Conservation (phyloP, 805 yeast genomes). For the Candida taoyuanica region DNA sequence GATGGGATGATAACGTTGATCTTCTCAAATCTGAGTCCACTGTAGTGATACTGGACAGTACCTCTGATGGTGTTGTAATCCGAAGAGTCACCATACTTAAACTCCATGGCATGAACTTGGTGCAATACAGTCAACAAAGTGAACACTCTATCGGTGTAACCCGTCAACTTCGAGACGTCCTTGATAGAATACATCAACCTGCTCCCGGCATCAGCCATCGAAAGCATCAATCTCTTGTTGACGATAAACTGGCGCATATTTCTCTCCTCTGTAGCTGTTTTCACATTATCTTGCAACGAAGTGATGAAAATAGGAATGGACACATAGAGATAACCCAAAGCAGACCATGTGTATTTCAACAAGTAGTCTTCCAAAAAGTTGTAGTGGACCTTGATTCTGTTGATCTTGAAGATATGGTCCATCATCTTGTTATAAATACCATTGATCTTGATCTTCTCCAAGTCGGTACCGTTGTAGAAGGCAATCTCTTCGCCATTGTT, state of each 20-base stretch:
- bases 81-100: conserved; percentile 36
- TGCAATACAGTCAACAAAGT: conserved; percentile 71
- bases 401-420: conserved; percentile 49
- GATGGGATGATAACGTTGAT: conserved; percentile 81
- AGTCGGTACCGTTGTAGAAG: conserved; percentile 80
- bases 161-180: conserved; percentile 86
- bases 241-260: conserved; percentile 86
- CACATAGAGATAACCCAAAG: conserved; percentile 87
- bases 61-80: conserved; percentile 61
- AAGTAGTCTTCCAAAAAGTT: conserved; percentile 79
- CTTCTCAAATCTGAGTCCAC: conserved; percentile 78
- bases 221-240: conserved; percentile 84
- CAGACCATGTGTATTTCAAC: conserved; percentile 91
- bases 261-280: conserved; percentile 36
- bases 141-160: conserved; percentile 84
- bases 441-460: conserved; percentile 66
- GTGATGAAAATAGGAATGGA: conserved; percentile 82
- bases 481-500: conserved; percentile 92
- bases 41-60: conserved; percentile 70
- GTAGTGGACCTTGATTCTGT: conserved; percentile 59
- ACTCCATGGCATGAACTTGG: conserved; percentile 62
- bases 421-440: conserved; percentile 55
- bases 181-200: conserved; percentile 92
- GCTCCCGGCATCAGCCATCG: conserved; percentile 93
- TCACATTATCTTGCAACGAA: conserved; percentile 28